A percentile compares a stretch with the other conserved stretches of the same genome.
These are phyloP conservation scores for Tolypocladium capitatum DNA, from an alignment of 2,329 filamentous ascomycete species.

Conservation along the genomic window DNA sequence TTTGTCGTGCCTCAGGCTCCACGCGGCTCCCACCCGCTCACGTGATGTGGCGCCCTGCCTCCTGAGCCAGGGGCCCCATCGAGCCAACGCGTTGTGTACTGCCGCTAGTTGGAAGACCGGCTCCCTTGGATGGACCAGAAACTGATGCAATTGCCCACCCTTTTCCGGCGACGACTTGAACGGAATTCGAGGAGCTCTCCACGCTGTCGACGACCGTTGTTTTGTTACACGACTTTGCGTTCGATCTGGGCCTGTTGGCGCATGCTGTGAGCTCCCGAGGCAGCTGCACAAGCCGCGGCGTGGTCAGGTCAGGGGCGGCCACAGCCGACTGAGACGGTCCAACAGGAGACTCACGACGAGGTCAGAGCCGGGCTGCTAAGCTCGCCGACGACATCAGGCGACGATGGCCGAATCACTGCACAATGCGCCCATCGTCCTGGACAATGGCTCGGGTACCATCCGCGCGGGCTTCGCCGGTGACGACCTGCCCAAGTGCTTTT, in stretches of 20 bases:
- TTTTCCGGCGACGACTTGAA: not conserved
- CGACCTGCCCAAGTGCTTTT: slow-evolving; percentile 91
- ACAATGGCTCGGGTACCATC: slow-evolving; percentile 97
- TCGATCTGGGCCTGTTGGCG: not conserved
- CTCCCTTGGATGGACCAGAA: not conserved
- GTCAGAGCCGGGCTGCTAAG: not conserved
- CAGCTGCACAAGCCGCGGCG: not conserved
- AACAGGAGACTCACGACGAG: not conserved
- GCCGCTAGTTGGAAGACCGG: not conserved
- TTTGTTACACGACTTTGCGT: not conserved
- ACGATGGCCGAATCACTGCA: slow-evolving; percentile 56
- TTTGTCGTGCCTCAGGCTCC: slow-evolving; percentile 20
- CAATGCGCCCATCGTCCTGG: slow-evolving; percentile 96
- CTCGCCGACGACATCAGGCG: not conserved
- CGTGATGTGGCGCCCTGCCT: slow-evolving; percentile 16
- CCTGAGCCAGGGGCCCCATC: slow-evolving; percentile 8
- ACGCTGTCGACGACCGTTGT: not conserved
- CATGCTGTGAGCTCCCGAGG: not conserved
- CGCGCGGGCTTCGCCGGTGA: slow-evolving; percentile 93
- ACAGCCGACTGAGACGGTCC: not conserved
- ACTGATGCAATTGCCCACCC: not conserved
- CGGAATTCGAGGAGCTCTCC: not conserved
- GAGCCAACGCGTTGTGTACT: not conserved
- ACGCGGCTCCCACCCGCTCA: slow-evolving; percentile 7
- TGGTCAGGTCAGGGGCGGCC: not conserved